Conservation (phyloP, 495 filamentous ascomycete species). For the Aspergillus incahuasiensis region DNA sequence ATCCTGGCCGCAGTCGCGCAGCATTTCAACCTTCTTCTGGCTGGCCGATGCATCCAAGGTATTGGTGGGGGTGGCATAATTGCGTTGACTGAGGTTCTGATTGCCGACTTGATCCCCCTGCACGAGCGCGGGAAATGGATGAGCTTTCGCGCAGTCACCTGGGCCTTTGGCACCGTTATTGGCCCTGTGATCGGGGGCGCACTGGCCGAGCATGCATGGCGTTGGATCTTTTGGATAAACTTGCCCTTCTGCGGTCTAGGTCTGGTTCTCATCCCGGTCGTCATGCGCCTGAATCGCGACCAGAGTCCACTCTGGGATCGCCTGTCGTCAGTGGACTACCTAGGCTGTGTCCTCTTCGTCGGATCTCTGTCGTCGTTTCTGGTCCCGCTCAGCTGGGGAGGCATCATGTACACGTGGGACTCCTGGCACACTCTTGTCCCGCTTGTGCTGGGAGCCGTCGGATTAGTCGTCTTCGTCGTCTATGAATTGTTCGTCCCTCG, state of each 20-base stretch:
- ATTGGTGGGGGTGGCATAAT: constrained; percentile 30
- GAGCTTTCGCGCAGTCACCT: constrained; percentile 18
- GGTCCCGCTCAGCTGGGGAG: constrained; percentile 52
- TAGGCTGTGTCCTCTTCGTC: constrained; percentile 51
- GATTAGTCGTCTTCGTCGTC: constrained; percentile 15
- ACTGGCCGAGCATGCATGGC: constrained; percentile 10
- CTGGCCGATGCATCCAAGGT: constrained; percentile 30
- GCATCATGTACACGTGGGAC: constrained; percentile 48
- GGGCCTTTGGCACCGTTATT: constrained; percentile 21
- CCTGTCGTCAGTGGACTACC: constrained; percentile 46
- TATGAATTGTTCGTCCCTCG: constrained; percentile 24
- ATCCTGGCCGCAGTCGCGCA: constrained; percentile 31
- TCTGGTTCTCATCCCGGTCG: constrained; percentile 45
- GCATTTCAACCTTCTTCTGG: constrained; percentile 26
- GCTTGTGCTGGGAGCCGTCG: constrained; percentile 14
- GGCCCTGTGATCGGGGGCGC: constrained; percentile 36
- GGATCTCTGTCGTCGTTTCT: constrained; percentile 39
- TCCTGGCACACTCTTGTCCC: constrained; percentile 45
- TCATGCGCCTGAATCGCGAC: constrained; percentile 31
- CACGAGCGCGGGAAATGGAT: constrained; percentile 31
- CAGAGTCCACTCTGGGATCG: constrained; percentile 20
- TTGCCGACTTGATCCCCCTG: constrained; percentile 37
- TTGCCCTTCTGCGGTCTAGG: constrained; percentile 45
- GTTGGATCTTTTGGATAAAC: constrained; percentile 68
- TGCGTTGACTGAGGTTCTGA: constrained; percentile 27